Conservation (phyloP, 108 stramenopile genomes). For the Nitzschia sp. region DNA sequence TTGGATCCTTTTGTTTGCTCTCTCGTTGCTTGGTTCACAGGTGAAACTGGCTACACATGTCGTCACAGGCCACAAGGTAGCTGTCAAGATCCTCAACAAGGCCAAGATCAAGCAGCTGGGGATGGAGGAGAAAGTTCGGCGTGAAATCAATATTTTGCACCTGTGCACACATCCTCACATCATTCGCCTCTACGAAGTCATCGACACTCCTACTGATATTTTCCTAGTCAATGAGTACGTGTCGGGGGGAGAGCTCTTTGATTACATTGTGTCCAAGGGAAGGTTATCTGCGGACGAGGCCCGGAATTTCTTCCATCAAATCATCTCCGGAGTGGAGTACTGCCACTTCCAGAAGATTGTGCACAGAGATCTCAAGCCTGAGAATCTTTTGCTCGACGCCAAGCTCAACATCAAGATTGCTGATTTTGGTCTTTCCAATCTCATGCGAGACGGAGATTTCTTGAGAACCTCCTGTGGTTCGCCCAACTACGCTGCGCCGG, state of each 20-base stretch:
- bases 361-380: constrained; percentile 97
- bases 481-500: constrained; percentile 99
- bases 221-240: constrained; percentile 99
- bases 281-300: constrained; percentile 95
- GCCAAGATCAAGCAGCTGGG: constrained; percentile 97
- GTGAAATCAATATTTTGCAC: constrained; percentile 99
- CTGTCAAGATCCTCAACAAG: constrained; percentile 99
- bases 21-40: constrained; percentile 32
- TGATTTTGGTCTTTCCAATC: constrained; percentile 97
- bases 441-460: constrained; percentile 98
- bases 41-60: constrained; percentile 97
- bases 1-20: constrained; percentile 4
- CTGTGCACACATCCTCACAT: constrained; percentile 99
- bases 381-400: constrained; percentile 93
- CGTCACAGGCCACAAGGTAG: constrained; percentile 98
- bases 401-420: constrained; percentile 98
- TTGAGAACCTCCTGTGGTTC: constrained; percentile 96
- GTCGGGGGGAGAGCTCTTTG: constrained; percentile 98
- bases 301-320: constrained; percentile 98
- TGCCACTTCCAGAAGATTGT: constrained; percentile 99
- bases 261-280: constrained; percentile 97
- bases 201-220: constrained; percentile 98
- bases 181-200: constrained; percentile 95
- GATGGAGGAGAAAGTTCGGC: constrained; percentile 99
- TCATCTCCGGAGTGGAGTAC: constrained; percentile 97